Base-by-base conservation (phyloP, 176 grass and related monocot species). In the Bothriochloa decipiens region DNA sequence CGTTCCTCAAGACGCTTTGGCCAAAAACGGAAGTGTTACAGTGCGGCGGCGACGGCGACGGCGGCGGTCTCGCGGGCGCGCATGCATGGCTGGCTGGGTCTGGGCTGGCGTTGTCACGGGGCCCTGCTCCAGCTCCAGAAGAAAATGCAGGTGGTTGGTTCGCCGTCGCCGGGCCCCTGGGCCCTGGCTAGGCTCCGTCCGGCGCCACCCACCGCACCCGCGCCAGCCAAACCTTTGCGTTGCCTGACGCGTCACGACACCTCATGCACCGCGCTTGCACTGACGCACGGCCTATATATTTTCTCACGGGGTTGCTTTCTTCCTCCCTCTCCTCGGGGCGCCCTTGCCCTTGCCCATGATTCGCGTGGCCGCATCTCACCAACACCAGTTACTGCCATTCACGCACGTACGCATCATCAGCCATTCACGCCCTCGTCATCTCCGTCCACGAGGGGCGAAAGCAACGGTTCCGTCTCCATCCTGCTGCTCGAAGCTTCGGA, bases 121-220 rank as follows among this genome's bases (percentile, higher is more conserved):
- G 0, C 20, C 36, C 2, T 1, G 29, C 29, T 32, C 29, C 68
- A 23, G 10, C 35, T 40, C 15, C 20, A n/a, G 37, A 71, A n/a
- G 17, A 71, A 71, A 71, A 71, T 71, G 68, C 35, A 6, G 37
- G 68, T 70, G 37, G 36, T n/a, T 70, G 49, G 49, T 52, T 52
- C 49, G 49, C 49, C 17, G 46, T 14, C 15, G 4, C 47, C 12
- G 32, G 66, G 8, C 37, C 16, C 46, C 13, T 15, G 46, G 33
- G 66, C 35, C 39, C 33, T 9, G 17, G 1, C 35, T 6, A 16
- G 18, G 47, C 16, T 15, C 47, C 14, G 14, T 1, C 62, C 63
- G 2, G 29, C 65, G 65, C 65, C 35, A 69, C 35, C 35, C 35
- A 11, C 3, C 36, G 29, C 29, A 2, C 29, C 29, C 29, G 29